These are phyloP conservation scores for Saprolegnia diclina DNA, from an alignment of 352 stramenopile genomes.

Conservation along the genomic window DNA sequence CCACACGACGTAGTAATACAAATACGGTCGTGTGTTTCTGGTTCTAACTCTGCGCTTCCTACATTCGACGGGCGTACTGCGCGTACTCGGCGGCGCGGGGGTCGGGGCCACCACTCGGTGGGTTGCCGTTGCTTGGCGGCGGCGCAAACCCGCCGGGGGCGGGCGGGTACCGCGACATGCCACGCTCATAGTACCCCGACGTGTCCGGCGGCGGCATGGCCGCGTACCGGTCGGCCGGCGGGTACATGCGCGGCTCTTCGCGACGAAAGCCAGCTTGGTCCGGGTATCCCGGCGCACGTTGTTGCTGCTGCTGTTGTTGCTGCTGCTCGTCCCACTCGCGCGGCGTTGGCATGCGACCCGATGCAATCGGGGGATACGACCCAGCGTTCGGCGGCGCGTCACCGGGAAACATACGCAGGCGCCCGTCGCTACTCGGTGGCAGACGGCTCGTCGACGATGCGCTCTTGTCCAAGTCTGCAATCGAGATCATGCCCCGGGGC, in stretches of 20 bases:
- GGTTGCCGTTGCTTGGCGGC: background rate
- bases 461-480: conserved; percentile 24
- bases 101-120: background rate
- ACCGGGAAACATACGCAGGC: background rate
- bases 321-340: background rate
- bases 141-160: background rate
- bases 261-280: background rate
- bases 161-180: background rate
- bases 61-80: background rate
- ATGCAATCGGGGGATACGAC: background rate
- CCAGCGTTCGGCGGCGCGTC: background rate
- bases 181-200: background rate
- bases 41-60: background rate
- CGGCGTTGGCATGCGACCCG: background rate
- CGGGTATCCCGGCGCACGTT: too few species aligned
- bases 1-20: background rate
- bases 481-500: conserved; percentile 16
- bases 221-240: background rate
- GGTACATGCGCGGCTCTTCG: background rate
- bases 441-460: background rate
- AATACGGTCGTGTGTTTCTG: background rate
- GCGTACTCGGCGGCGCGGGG: background rate
- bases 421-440: background rate
- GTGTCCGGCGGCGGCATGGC: background rate
- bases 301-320: too few species aligned